Percentiles rank a stretch among this genome's conserved stretches.
Conservation (phyloP, 225 moss, liverwort and hornwort species). For the Anthoceros angustus region DNA sequence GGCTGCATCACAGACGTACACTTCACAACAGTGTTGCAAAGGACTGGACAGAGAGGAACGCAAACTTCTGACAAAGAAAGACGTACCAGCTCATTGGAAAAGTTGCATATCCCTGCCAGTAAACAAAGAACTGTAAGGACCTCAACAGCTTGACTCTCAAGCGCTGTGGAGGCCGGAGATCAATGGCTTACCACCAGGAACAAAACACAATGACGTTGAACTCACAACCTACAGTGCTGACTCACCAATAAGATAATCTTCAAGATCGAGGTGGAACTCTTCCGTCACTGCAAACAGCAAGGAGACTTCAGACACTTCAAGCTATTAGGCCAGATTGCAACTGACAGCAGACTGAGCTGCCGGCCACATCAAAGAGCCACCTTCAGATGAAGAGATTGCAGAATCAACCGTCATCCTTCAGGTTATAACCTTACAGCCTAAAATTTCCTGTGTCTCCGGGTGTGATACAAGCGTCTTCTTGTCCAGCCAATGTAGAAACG, state of each 20-base stretch:
- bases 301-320: background rate
- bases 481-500: constrained; percentile 38
- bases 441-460: constrained; percentile 20
- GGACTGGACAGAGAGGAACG: background rate
- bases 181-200: background rate
- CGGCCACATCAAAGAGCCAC: background rate
- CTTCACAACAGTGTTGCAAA: background rate
- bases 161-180: background rate
- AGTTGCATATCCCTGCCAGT: constrained; percentile 32
- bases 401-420: background rate
- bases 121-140: background rate
- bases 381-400: too few relatives aligned
- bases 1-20: constrained; percentile 15
- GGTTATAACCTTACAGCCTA: constrained; percentile 17
- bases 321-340: background rate
- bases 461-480: constrained; percentile 21
- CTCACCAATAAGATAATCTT: constrained; percentile 42
- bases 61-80: background rate
- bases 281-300: constrained; percentile 18
- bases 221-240: background rate
- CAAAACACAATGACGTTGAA: background rate
- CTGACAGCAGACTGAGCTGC: background rate
- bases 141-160: background rate
- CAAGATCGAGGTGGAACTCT: constrained; percentile 30
- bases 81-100: constrained; percentile 37